phyloP scores from a whole-genome alignment of 441 rosid genomes.

The Rhodomyrtus psidioides region DNA sequence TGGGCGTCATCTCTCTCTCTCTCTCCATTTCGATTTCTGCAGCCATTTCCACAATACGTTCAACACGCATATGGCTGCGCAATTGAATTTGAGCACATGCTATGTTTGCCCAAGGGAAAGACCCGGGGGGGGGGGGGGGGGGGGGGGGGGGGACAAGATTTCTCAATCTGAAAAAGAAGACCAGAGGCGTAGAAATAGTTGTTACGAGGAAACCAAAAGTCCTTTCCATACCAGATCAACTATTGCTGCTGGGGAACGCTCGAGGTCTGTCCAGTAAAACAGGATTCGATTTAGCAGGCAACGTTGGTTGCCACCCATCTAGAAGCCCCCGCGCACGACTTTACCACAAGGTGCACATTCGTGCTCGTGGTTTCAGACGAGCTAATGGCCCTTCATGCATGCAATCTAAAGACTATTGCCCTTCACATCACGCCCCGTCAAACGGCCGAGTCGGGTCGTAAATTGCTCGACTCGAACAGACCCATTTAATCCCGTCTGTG shows the following conservation, averaged over 20 bases:
- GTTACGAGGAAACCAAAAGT: not conserved
- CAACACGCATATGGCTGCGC: not conserved
- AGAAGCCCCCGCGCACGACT: not conserved
- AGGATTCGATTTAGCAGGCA: not conserved
- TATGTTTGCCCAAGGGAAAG: not conserved
- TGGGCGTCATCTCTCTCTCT: not conserved
- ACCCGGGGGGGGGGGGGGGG: not conserved
- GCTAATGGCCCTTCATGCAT: too few species aligned
- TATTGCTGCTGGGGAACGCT: not conserved
- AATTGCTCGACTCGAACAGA: too few species aligned
- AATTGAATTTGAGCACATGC: not conserved
- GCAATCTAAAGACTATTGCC: too few species aligned
- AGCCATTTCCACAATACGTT: not conserved
- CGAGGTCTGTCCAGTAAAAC: not conserved
- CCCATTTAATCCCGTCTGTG: too few species aligned
- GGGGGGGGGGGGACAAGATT: too few species aligned
- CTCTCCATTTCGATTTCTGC: not conserved
- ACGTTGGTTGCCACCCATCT: not conserved
- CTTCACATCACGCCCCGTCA: too few species aligned
- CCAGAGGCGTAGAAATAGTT: not conserved
- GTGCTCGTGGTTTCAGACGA: not conserved
- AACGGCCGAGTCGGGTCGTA: too few species aligned
- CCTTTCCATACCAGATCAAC: not conserved
- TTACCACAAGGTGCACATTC: not conserved
- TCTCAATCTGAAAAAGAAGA: not conserved